A percentile compares a stretch with the other conserved stretches of the same genome.
Evolutionary conservation across 2,329 filamentous ascomycete genomes (phyloP).

Genomic region (Fusarium sp.): DNA sequence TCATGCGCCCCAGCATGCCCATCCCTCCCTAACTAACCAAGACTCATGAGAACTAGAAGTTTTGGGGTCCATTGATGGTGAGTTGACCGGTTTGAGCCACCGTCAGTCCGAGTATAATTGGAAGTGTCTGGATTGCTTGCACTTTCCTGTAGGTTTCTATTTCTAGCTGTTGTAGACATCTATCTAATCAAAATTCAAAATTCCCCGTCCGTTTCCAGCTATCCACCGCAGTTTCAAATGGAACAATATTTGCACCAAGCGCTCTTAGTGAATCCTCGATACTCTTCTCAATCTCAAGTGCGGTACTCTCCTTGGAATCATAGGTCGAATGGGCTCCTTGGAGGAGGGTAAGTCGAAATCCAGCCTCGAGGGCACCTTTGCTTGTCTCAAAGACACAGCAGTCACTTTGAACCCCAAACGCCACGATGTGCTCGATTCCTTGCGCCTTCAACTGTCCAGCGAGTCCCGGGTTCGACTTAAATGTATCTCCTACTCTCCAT

Average conservation of each 20-base stretch:
- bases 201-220: neutral
- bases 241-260: conserved; percentile 3
- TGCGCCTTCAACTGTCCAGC: neutral
- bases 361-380: conserved; percentile 23
- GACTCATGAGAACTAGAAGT: neutral
- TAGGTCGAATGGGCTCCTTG: conserved; percentile 29
- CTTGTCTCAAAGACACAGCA: conserved; percentile 26
- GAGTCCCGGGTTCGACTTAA: conserved; percentile 17
- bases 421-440: conserved; percentile 16
- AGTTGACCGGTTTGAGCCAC: neutral
- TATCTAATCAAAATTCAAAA: neutral
- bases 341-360: conserved; percentile 19
- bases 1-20: neutral
- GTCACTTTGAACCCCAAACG: conserved; percentile 27
- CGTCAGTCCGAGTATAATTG: neutral
- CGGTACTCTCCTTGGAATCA: neutral
- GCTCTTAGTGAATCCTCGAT: conserved; percentile 8
- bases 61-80: neutral
- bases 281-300: conserved; percentile 8
- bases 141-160: neutral
- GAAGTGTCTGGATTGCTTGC: neutral
- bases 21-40: neutral
- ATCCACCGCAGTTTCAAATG: neutral
- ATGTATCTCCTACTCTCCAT: conserved; percentile 15
- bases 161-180: neutral